phyloP scores from a whole-genome alignment of 345 rosid genomes.

The Reutealis trisperma region DNA sequence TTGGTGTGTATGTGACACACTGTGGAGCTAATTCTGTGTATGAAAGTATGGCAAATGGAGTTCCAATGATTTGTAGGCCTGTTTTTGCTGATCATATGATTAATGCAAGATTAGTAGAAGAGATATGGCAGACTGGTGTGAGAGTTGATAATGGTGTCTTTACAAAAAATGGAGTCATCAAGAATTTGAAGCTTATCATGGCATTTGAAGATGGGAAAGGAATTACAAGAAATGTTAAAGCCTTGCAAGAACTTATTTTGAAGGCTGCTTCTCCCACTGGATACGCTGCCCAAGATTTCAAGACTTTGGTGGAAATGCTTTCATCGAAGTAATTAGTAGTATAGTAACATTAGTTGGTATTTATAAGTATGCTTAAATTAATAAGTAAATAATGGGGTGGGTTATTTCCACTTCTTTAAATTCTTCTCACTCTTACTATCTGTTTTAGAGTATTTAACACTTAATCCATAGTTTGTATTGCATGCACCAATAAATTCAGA shows the following conservation, averaged over 20 bases:
- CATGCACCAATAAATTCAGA: too few relatives aligned
- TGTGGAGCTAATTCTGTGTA: constrained; percentile 21
- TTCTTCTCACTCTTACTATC: too few relatives aligned
- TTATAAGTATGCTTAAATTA: too few relatives aligned
- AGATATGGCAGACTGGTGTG: constrained; percentile 61
- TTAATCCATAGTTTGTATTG: too few relatives aligned
- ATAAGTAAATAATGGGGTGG: too few relatives aligned
- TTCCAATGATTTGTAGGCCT: constrained; percentile 49
- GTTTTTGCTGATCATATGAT: constrained; percentile 59
- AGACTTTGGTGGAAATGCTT: constrained; percentile 30
- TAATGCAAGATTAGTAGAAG: constrained; percentile 48
- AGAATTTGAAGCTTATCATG: constrained; percentile 33
- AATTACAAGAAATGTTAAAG: constrained; percentile 35
- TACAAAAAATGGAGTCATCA: constrained; percentile 30
- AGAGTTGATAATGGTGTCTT: constrained; percentile 47
- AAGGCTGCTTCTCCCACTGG: constrained; percentile 41
- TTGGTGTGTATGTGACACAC: constrained; percentile 19
- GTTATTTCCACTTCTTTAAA: too few relatives aligned
- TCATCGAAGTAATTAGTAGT: neutral
- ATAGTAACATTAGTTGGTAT: too few relatives aligned
- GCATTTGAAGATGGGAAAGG: constrained; percentile 34
- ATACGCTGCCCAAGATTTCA: constrained; percentile 40
- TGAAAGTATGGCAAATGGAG: constrained; percentile 21
- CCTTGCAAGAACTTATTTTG: constrained; percentile 32
- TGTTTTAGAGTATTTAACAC: too few relatives aligned